Conservation (phyloP, 2,329 filamentous ascomycete genomes). For the Mycosphaerella sp. region DNA sequence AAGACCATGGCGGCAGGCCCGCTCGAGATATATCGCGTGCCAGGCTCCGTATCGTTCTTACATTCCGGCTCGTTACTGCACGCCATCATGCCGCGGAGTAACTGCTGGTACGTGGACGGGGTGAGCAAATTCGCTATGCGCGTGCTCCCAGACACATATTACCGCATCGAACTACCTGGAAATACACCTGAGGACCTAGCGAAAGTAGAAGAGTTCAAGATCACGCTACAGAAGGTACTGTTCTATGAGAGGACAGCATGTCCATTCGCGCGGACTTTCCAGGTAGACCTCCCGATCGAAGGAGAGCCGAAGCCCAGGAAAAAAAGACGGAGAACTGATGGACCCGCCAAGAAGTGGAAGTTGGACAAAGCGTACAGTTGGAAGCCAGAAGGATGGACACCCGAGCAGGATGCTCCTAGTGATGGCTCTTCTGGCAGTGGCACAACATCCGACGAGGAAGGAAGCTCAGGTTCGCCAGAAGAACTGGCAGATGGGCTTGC, state of each 20-base stretch:
- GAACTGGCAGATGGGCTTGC: conserved; percentile 13
- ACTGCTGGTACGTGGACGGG: conserved; percentile 89
- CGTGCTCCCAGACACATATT: conserved; percentile 76
- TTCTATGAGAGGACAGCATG: conserved; percentile 84
- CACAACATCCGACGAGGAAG: conserved; percentile 21
- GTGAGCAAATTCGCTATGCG: conserved; percentile 80
- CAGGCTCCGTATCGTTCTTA: conserved; percentile 78
- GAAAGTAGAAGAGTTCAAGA: conserved; percentile 61
- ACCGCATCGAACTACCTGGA: conserved; percentile 78
- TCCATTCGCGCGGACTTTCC: conserved; percentile 73
- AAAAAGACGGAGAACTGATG: conserved; percentile 60
- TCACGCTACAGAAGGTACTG: conserved; percentile 63
- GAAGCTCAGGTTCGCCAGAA: conserved; percentile 16
- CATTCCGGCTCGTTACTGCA: conserved; percentile 78
- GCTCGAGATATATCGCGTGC: conserved; percentile 77
- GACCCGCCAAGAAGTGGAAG: conserved; percentile 47
- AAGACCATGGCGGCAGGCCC: conserved; percentile 73
- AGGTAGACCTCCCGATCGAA: conserved; percentile 63
- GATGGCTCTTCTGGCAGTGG: conserved; percentile 20
- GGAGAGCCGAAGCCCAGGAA: conserved; percentile 56
- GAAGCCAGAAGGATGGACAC: conserved; percentile 38
- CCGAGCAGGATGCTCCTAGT: conserved; percentile 13
- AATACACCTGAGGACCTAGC: conserved; percentile 56
- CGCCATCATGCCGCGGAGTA: conserved; percentile 80
- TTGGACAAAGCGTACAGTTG: conserved; percentile 41